phyloP scores from a whole-genome alignment of 805 yeast species.

The Wickerhamiella kazuoi region DNA sequence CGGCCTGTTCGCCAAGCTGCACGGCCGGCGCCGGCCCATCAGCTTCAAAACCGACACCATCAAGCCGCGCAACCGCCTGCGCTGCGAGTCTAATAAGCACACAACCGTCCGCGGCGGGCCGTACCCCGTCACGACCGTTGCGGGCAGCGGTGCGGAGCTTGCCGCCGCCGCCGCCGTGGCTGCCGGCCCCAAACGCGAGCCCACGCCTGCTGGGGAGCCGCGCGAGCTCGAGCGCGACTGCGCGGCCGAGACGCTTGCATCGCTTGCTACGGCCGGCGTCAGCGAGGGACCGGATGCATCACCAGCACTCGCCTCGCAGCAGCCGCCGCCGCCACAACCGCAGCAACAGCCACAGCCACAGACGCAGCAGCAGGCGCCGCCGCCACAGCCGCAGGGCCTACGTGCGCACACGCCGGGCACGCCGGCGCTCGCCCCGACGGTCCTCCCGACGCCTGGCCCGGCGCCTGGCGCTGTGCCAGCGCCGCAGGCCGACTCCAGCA shows the following conservation, averaged over 20 bases:
- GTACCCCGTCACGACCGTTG: neutral
- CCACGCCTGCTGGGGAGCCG: no score
- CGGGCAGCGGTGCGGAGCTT: neutral
- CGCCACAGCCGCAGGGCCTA: no score
- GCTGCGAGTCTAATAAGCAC: no score
- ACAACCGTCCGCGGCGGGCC: neutral
- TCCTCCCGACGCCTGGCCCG: neutral
- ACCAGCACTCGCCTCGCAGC: no score
- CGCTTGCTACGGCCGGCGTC: neutral
- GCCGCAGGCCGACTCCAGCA: neutral
- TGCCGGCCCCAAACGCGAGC: no score
- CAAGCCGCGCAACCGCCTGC: constrained; percentile 70
- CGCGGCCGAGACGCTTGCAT: neutral
- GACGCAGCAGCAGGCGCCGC: no score
- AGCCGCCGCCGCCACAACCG: no score
- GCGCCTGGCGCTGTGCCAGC: neutral
- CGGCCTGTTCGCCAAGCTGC: constrained; percentile 78
- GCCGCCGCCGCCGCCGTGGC: no score
- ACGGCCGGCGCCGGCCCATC: constrained; percentile 88
- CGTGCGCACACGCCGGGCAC: no score
- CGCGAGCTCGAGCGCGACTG: no score
- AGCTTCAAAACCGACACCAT: constrained; percentile 84
- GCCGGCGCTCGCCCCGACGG: neutral
- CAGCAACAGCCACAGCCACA: no score
- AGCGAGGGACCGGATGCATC: neutral